Evolutionary conservation across 2,329 filamentous ascomycete species (phyloP).

Genomic region (Fusarium sp.): DNA sequence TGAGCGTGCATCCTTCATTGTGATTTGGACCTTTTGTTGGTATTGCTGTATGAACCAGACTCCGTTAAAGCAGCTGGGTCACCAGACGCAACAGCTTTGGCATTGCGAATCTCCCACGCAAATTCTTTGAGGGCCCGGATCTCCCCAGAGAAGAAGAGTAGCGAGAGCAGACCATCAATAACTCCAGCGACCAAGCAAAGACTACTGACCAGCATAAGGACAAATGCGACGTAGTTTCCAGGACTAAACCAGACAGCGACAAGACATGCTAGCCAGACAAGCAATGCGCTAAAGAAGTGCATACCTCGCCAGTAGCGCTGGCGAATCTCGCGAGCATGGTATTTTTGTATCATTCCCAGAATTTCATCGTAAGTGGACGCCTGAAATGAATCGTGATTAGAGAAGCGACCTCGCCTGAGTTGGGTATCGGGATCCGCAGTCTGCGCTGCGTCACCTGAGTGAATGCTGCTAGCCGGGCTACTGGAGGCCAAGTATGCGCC

Average conservation of each 20-base stretch:
- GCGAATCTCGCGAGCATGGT: slow-evolving; percentile 72
- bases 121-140: slow-evolving; percentile 87
- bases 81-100: slow-evolving; percentile 56
- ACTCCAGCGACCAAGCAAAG: slow-evolving; percentile 78
- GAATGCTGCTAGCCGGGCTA: slow-evolving; percentile 36
- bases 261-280: slow-evolving; percentile 76
- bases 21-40: slow-evolving; percentile 22
- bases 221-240: slow-evolving; percentile 77
- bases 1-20: slow-evolving; percentile 16
- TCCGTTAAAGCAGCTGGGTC: slow-evolving; percentile 35
- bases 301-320: slow-evolving; percentile 76
- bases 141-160: slow-evolving; percentile 87
- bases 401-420: slow-evolving; percentile 40
- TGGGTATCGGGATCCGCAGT: slow-evolving; percentile 44
- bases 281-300: slow-evolving; percentile 76
- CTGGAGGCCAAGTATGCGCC: slow-evolving; percentile 39
- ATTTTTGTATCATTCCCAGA: slow-evolving; percentile 72
- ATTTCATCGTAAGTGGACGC: slow-evolving; percentile 58
- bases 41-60: slow-evolving; percentile 12
- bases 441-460: slow-evolving; percentile 27
- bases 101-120: slow-evolving; percentile 87
- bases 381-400: slow-evolving; percentile 26
- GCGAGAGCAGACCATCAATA: slow-evolving; percentile 83
- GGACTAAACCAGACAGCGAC: slow-evolving; percentile 88
- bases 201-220: slow-evolving; percentile 82